Evolutionary conservation across 2,329 filamentous ascomycete genomes (phyloP).

Genomic region (Diaporthe citrichinensis): DNA sequence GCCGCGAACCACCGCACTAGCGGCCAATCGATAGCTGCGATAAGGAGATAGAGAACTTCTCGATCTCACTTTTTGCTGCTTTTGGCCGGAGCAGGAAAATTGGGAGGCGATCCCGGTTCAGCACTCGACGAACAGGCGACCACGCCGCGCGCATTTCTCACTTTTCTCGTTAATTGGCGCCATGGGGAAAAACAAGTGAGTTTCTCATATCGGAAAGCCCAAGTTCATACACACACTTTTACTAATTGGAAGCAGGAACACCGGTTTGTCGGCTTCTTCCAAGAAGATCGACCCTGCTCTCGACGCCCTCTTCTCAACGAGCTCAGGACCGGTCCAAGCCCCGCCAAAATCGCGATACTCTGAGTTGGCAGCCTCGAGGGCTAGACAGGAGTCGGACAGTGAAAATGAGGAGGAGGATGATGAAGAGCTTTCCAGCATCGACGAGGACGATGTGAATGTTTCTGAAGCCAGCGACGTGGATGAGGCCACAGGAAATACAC

Average conservation of each 20-base stretch:
- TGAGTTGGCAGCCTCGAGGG: slow-evolving; percentile 51
- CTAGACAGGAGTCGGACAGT: slow-evolving; percentile 45
- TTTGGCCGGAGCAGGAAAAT: slow-evolving; percentile 26
- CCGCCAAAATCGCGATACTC: slow-evolving; percentile 62
- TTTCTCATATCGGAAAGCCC: background rate
- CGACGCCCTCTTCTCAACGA: slow-evolving; percentile 78
- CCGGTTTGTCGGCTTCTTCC: slow-evolving; percentile 58
- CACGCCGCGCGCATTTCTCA: background rate
- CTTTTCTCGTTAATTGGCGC: background rate
- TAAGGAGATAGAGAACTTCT: slow-evolving; percentile 18
- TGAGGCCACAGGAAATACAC: slow-evolving; percentile 55
- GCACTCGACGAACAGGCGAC: slow-evolving; percentile 5
- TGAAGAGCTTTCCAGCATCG: slow-evolving; percentile 45
- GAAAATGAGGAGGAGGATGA: slow-evolving; percentile 45
- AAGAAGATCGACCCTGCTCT: slow-evolving; percentile 78
- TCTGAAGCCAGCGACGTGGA: slow-evolving; percentile 61
- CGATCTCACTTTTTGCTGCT: slow-evolving; percentile 25
- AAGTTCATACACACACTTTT: background rate
- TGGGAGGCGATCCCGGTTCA: slow-evolving; percentile 18
- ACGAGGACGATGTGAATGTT: slow-evolving; percentile 46
- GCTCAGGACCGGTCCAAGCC: slow-evolving; percentile 73
- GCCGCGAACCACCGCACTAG: slow-evolving; percentile 29
- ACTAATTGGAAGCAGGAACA: slow-evolving; percentile 51
- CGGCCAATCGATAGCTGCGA: slow-evolving; percentile 36
- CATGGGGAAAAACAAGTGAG: slow-evolving; percentile 41